Evolutionary conservation across 2,329 filamentous ascomycete genomes (phyloP).

Genomic region (Teratosphaeria epicoccoides): DNA sequence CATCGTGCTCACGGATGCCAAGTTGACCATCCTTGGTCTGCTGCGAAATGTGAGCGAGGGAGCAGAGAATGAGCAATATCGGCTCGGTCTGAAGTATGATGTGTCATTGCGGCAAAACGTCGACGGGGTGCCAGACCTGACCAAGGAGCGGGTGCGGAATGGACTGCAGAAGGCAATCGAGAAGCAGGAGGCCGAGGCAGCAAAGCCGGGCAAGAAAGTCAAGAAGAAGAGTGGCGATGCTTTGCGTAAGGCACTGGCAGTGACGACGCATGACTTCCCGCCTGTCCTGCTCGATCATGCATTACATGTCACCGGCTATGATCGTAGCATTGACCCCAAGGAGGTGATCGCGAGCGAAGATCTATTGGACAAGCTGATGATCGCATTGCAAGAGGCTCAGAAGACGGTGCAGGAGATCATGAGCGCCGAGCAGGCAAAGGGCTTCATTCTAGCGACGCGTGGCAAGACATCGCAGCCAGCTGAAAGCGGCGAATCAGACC

Average conservation of each 20-base stretch:
- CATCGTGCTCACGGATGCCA: conserved; percentile 78
- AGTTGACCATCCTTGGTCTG: conserved; percentile 71
- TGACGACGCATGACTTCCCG: conserved; percentile 78
- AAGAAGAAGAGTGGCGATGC: conserved; percentile 64
- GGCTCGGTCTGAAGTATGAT: conserved; percentile 67
- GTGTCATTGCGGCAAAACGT: conserved; percentile 78
- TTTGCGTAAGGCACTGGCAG: conserved; percentile 67
- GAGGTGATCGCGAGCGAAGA: conserved; percentile 58
- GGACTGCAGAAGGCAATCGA: conserved; percentile 58
- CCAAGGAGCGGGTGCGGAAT: conserved; percentile 57
- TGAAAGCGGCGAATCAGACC: conserved; percentile 22
- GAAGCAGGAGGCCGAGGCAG: conserved; percentile 42
- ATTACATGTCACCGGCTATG: conserved; percentile 58
- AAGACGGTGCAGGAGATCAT: conserved; percentile 60
- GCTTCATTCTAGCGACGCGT: conserved; percentile 76
- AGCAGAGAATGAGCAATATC: conserved; percentile 72
- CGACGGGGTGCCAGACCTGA: conserved; percentile 61
- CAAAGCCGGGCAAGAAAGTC: conserved; percentile 51
- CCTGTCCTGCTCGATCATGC: conserved; percentile 82
- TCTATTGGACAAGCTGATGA: conserved; percentile 56
- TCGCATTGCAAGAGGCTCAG: conserved; percentile 59
- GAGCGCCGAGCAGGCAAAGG: conserved; percentile 53
- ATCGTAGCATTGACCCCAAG: conserved; percentile 55
- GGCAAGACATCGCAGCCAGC: conserved; percentile 21
- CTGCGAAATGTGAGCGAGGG: conserved; percentile 70